phyloP scores from a whole-genome alignment of 768 basidiomycete species.

The Galerina sulciceps region DNA sequence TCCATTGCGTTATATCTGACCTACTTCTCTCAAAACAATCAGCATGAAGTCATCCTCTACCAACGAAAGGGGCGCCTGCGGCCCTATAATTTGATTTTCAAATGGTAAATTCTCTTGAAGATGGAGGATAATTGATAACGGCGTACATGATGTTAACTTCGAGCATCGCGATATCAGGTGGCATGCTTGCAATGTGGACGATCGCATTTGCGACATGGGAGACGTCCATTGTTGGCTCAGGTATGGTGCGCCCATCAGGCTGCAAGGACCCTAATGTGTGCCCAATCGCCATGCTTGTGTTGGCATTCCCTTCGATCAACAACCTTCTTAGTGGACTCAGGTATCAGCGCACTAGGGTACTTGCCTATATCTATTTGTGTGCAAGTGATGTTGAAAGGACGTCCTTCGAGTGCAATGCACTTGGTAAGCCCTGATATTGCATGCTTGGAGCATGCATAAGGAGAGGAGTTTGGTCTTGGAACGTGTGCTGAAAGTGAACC shows the following conservation, averaged over 20 bases:
- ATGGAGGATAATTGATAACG: not conserved
- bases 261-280: conserved; percentile 62
- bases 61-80: conserved; percentile 32
- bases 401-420: conserved; percentile 76
- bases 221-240: conserved; percentile 73
- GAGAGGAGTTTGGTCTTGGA: conserved; percentile 63
- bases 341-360: not conserved
- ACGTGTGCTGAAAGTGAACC: conserved; percentile 77
- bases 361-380: conserved; percentile 87
- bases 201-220: conserved; percentile 73
- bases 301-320: conserved; percentile 62
- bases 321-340: not conserved
- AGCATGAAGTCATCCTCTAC: conserved; percentile 26
- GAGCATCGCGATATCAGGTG: conserved; percentile 70
- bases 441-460: conserved; percentile 84
- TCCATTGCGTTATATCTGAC: not conserved
- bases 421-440: conserved; percentile 80
- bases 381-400: conserved; percentile 72
- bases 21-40: not conserved
- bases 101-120: not conserved
- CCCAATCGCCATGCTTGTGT: conserved; percentile 57
- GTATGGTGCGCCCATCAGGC: conserved; percentile 60
- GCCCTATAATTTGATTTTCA: conserved; percentile 23
- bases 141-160: conserved; percentile 74
- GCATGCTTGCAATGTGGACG: conserved; percentile 73